Base-by-base conservation (phyloP, 2,329 filamentous ascomycete species). In the Alternaria triticina region DNA sequence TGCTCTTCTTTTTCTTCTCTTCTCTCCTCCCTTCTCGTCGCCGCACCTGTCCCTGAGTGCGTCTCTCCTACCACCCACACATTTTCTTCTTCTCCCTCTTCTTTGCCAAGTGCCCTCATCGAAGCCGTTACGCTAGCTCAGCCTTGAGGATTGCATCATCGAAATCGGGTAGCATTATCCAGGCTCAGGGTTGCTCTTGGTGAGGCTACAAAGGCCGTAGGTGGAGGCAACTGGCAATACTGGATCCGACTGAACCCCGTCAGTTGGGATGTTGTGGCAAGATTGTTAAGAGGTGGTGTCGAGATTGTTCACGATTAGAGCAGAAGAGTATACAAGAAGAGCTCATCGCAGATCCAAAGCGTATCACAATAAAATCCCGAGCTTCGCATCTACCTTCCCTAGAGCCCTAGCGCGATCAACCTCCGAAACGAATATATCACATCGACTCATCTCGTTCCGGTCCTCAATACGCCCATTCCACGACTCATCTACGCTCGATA, bases 271-370 rank as follows among this genome's bases (percentile, higher is more conserved):
- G 60, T 54, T 40, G 44, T 12, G 33, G 30, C 60, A 54, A 52
- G 45, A 50, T 28, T 55, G 60, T 55, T 59, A 47, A 59, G 23
- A 54, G 50, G 56, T 51, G 44, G 30, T 54, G 51, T 58, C 40
- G 50, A 59, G 50, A 62, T 20, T 59, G 44, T 51, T 30, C 43
- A 55, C 49, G 11, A 62, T 40, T 33, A 49, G 50, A 55, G 40
- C 49, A 27, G 33, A 47, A 59, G 50, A 59, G 20, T 22, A 23
- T 40, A 52, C 49, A 52, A 36, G 13, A 52, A 36, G 49, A 52
- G 20, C 49, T 25, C 49, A 52, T 52, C 49, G 28, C 49, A 33
- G 30, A 15, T 52, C 17, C 49, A 40, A 40, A 36, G 33, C 49
- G 15, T 33, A 50, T 50, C 50, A 52, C 49, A 25, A 52, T 44